Evolutionary conservation across 2,329 filamentous ascomycete species (phyloP).

Genomic region (Aspergillus oerlinghausenensis): DNA sequence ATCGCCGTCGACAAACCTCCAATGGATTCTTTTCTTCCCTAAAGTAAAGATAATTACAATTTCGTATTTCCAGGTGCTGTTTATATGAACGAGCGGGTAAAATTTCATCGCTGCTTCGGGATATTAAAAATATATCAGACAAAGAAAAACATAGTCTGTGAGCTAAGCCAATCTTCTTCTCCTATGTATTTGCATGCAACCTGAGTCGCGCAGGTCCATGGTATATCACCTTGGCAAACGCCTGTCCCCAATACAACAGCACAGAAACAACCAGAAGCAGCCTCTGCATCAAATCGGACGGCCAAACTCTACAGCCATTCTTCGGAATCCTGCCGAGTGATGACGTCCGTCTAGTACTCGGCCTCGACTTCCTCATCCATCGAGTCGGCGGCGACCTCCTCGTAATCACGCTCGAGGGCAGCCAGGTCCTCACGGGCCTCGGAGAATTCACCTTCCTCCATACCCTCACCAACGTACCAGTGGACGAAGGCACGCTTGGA

Average conservation of each 20-base stretch:
- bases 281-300: slow-evolving; percentile 4
- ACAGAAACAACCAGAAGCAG: slow-evolving; percentile 15
- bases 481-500: slow-evolving; percentile 99
- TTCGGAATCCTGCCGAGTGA: slow-evolving; percentile 15
- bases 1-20: not conserved
- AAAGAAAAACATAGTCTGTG: slow-evolving; percentile 34
- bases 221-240: slow-evolving; percentile 17
- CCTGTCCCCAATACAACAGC: slow-evolving; percentile 21
- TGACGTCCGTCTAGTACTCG: slow-evolving; percentile 68
- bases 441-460: slow-evolving; percentile 99
- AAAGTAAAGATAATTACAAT: slow-evolving; percentile 19
- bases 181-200: slow-evolving; percentile 30
- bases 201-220: slow-evolving; percentile 22
- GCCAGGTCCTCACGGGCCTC: slow-evolving; percentile 98
- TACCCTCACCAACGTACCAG: slow-evolving; percentile 99
- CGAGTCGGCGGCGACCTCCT: slow-evolving; percentile 95
- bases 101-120: slow-evolving; percentile 36
- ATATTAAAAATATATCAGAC: slow-evolving; percentile 39
- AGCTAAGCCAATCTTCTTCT: slow-evolving; percentile 33
- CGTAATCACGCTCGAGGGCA: slow-evolving; percentile 96
- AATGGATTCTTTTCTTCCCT: not conserved
- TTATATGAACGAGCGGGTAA: slow-evolving; percentile 27
- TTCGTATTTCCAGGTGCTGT: slow-evolving; percentile 6
- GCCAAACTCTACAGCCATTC: slow-evolving; percentile 1
- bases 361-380: slow-evolving; percentile 81